phyloP scores from a whole-genome alignment of 140 eudicot genomes.

The Anethum foeniculum region DNA sequence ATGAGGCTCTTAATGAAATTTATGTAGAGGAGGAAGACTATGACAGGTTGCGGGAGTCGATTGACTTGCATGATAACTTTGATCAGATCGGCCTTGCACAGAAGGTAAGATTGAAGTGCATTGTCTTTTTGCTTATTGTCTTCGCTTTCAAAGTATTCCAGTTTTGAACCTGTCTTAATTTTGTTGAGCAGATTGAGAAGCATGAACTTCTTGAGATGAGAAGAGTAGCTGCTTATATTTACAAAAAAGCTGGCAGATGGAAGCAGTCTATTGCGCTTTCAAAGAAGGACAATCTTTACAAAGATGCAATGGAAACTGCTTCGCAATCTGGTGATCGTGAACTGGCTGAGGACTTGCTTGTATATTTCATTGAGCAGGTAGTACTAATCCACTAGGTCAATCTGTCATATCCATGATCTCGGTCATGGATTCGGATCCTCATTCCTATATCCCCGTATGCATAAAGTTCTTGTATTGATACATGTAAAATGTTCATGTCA shows the following conservation, averaged over 20 bases:
- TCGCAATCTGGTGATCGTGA: conserved; percentile 99
- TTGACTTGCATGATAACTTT: conserved; percentile 93
- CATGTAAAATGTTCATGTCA: background rate
- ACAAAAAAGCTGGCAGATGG: conserved; percentile 98
- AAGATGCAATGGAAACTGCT: conserved; percentile 98
- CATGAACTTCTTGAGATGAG: conserved; percentile 99
- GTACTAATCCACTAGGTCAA: background rate
- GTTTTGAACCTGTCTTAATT: background rate
- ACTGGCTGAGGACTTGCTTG: conserved; percentile 90
- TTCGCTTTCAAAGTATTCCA: background rate
- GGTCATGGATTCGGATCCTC: background rate
- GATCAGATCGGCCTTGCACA: conserved; percentile 98
- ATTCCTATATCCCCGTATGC: background rate
- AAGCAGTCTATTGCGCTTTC: conserved; percentile 94
- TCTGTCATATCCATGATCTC: background rate
- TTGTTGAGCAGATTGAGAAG: conserved; percentile 77
- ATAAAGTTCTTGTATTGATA: background rate
- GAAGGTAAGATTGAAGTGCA: conserved; percentile 44
- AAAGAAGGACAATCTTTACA: conserved; percentile 86
- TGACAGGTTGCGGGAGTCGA: conserved; percentile 91
- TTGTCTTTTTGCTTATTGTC: background rate
- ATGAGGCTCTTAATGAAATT: conserved; percentile 89
- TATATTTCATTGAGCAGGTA: conserved; percentile 93
- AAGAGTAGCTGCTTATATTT: conserved; percentile 93
- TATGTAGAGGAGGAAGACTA: conserved; percentile 98